Conservation (phyloP, 2,329 filamentous ascomycete species). For the Diaporthe sp. region DNA sequence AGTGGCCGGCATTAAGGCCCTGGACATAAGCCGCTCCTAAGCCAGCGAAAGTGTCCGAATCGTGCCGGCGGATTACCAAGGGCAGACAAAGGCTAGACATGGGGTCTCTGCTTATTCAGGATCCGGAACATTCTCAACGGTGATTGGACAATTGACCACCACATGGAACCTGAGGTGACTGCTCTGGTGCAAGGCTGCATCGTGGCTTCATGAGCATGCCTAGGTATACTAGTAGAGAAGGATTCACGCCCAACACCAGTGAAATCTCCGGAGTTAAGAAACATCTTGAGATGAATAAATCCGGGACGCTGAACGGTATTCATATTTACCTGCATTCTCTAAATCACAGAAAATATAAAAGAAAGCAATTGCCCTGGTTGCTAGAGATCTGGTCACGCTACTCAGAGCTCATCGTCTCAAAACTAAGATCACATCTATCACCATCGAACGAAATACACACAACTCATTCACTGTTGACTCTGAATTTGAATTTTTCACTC, state of each 20-base stretch:
- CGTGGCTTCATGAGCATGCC: neutral
- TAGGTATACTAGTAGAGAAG: too few species aligned
- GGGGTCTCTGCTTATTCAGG: neutral
- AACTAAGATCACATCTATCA: neutral
- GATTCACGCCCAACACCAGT: neutral
- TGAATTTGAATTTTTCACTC: neutral
- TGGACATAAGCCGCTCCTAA: slow-evolving; percentile 12
- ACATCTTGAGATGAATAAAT: neutral
- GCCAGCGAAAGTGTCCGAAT: slow-evolving; percentile 23
- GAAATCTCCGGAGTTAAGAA: neutral
- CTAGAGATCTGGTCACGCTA: neutral
- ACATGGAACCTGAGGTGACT: neutral
- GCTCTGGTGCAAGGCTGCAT: neutral
- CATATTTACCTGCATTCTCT: neutral
- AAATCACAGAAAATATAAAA: neutral
- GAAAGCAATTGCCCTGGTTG: neutral
- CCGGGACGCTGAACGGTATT: neutral
- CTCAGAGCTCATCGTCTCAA: neutral
- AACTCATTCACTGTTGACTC: neutral
- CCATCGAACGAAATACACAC: too few species aligned
- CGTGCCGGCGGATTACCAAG: slow-evolving; percentile 13
- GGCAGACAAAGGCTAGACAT: slow-evolving; percentile 5
- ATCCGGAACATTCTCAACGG: neutral
- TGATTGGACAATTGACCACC: neutral
- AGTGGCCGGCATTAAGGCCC: neutral